Evolutionary conservation across 2,329 filamentous ascomycete species (phyloP).

Genomic region (Septoria petroselini): DNA sequence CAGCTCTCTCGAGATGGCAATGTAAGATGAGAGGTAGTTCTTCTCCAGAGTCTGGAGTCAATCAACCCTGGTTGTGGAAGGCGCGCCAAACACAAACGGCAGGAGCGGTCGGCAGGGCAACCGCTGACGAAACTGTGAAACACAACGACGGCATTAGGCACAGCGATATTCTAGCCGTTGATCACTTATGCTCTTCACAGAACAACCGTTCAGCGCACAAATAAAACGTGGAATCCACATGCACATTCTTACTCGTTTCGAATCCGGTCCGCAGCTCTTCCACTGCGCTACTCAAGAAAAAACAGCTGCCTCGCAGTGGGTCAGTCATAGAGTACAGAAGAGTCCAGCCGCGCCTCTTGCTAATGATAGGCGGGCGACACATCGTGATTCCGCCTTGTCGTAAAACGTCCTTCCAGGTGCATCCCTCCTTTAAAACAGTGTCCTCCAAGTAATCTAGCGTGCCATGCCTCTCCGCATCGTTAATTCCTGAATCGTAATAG

Average conservation of each 20-base stretch:
- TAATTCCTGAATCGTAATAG: constrained; percentile 18
- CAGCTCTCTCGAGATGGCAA: not conserved
- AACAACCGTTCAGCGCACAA: no score
- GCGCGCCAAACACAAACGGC: not conserved
- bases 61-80: no score
- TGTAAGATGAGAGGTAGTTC: no score
- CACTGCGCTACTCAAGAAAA: constrained; percentile 19
- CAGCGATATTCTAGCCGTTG: no score
- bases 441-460: not conserved
- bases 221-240: not conserved
- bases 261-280: constrained; percentile 9
- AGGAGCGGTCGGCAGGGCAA: not conserved
- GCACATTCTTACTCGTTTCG: not conserved
- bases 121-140: no score
- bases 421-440: not conserved
- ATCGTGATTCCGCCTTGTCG: constrained; percentile 15
- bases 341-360: constrained; percentile 6
- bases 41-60: no score
- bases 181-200: no score
- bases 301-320: constrained; percentile 12
- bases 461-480: constrained; percentile 8
- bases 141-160: not conserved
- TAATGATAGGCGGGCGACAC: constrained; percentile 11
- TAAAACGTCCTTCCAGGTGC: constrained; percentile 4
- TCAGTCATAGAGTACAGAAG: constrained; percentile 15